Percentiles rank a stretch among this genome's conserved stretches.
These are phyloP conservation scores for Naumovozyma dairenensis DNA, from an alignment of 805 yeast species.

Conservation along the genomic window DNA sequence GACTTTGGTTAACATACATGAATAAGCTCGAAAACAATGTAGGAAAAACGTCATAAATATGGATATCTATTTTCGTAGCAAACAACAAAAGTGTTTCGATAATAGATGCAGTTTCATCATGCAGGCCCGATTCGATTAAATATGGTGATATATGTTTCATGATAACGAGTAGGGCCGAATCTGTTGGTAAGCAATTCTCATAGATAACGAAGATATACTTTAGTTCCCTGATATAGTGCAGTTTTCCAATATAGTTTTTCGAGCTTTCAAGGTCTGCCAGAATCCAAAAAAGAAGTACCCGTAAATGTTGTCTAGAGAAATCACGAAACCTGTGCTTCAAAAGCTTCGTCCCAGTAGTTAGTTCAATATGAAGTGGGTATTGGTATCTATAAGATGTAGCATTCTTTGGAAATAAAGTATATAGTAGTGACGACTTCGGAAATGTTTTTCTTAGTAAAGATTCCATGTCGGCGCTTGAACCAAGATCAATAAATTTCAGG, in stretches of 20 bases:
- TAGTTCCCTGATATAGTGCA: slow-evolving; percentile 14
- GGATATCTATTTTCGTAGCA: slow-evolving; percentile 1
- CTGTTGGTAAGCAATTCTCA: slow-evolving; percentile 4
- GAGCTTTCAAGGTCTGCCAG: slow-evolving; percentile 13
- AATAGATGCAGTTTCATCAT: slow-evolving; percentile 11
- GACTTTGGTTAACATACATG: background rate
- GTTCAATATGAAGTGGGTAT: slow-evolving; percentile 11
- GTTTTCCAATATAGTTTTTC: slow-evolving; percentile 3
- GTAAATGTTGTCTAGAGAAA: slow-evolving; percentile 5
- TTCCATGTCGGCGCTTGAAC: slow-evolving; percentile 8
- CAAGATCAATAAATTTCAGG: slow-evolving; percentile 13
- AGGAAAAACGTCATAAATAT: slow-evolving; percentile 8
- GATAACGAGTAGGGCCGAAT: too few species aligned
- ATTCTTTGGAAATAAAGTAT: slow-evolving; percentile 4
- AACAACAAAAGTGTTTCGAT: slow-evolving; percentile 6
- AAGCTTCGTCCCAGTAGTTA: slow-evolving; percentile 6
- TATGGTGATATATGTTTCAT: slow-evolving; percentile 10
- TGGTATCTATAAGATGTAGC: slow-evolving; percentile 7
- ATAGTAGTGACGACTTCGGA: slow-evolving; percentile 1
- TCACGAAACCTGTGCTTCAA: slow-evolving; percentile 3
- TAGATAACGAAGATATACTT: slow-evolving; percentile 11
- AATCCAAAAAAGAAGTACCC: slow-evolving; percentile 12
- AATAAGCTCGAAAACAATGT: slow-evolving; percentile 11
- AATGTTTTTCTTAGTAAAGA: slow-evolving; percentile 3
- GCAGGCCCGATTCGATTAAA: slow-evolving; percentile 7